Evolutionary conservation across 345 rosid genomes (phyloP), one percentile per base, ranked within the genome.

Genomic region (Camelina laxa): DNA sequence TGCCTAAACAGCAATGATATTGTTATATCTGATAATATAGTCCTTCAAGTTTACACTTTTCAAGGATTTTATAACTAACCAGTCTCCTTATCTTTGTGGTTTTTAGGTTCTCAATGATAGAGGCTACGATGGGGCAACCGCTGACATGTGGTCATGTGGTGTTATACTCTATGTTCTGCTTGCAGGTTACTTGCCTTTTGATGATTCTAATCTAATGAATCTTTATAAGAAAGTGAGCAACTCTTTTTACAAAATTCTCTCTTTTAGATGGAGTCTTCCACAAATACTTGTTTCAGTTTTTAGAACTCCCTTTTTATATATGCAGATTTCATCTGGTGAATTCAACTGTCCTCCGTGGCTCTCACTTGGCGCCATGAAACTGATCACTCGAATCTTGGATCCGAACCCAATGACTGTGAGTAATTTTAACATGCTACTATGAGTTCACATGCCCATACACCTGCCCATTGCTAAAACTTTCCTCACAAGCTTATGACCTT

Each of bases 171-270:
- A 89, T 87, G 96, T 95, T 38, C 76, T 95, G 85, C 94, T 95
- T 70, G 97, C 97, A 66, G 97, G 99, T 74, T 92, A 95, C 86
- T 95, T 95, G 87, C 99, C 99, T 85, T 95, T 95, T 14, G 99
- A 95, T 81, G 99, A 95, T 85, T 74, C 96, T 84, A 95, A 89
- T 95, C 87, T 95, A 54, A 84, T 92, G 84, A 90, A 83, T 88
- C 97, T 95, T 61, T 95, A 95, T 78, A 92, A 88, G 66, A 95
- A 89, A 83, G 99, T 95, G 88, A 88, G 97, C 84, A 76, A 69
- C 55, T 31, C 24, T 47, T 21, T 77, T 73, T 16, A 47, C 47
- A 54, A 65, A 65, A 54, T 60, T 58, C 59, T 54, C 51, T 30
- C 16, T 16, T 71, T 71, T 48, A 12, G 17, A 49, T 65, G 12